These are phyloP conservation scores for Avena sativa DNA, from an alignment of 176 grass and related monocot genomes.

Conservation along the genomic window DNA sequence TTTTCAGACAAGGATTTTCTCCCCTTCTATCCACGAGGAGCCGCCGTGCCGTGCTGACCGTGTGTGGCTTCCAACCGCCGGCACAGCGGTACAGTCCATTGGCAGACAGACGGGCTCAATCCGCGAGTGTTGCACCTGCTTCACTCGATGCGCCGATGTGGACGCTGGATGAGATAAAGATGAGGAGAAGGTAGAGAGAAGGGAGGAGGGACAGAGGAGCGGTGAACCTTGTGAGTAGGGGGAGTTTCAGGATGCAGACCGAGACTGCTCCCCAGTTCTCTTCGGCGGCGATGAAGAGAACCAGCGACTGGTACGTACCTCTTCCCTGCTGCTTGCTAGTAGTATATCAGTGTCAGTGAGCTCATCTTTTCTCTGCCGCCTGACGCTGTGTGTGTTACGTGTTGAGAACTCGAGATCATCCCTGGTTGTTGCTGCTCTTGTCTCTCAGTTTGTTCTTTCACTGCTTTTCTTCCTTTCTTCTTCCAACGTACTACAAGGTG, in stretches of 20 bases:
- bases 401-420: background rate
- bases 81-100: background rate
- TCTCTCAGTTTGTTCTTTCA: background rate
- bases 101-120: constrained; percentile 26
- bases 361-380: background rate
- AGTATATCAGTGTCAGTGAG: background rate
- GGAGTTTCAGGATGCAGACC: constrained; percentile 43
- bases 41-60: constrained; percentile 2
- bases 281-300: constrained; percentile 73
- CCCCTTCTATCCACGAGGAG: constrained; percentile 9
- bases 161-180: constrained; percentile 42
- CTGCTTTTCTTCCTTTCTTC: background rate
- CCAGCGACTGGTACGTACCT: constrained; percentile 65
- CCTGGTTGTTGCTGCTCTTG: background rate
- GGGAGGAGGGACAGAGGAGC: background rate
- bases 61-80: constrained; percentile 38
- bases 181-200: background rate
- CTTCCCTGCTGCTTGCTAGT: background rate
- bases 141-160: constrained; percentile 36
- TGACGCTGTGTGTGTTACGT: background rate
- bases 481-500: background rate
- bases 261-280: constrained; percentile 42
- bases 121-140: constrained; percentile 35
- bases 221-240: background rate
- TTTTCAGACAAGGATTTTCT: background rate